A percentile compares a stretch with the other conserved stretches of the same genome.
Conservation (phyloP, 2,329 filamentous ascomycete species). For the Cercospora berteroae region DNA sequence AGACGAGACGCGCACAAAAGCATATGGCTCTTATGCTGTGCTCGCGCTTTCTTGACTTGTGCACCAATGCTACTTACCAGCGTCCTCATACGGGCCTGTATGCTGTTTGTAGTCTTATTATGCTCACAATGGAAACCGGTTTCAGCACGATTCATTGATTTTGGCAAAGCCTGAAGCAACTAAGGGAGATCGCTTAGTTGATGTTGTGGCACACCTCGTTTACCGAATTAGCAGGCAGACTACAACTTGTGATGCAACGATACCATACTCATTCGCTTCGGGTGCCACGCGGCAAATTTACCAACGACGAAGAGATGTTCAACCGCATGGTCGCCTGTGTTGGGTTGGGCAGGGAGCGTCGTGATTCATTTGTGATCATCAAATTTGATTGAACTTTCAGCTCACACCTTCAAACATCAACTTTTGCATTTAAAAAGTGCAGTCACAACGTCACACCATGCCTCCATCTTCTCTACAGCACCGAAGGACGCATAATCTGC, state of each 20-base stretch:
- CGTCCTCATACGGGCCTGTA: not conserved
- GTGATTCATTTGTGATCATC: not conserved
- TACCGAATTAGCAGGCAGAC: not conserved
- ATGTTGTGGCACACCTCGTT: not conserved
- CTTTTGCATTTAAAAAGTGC: not conserved
- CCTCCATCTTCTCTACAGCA: slow-evolving; percentile 60
- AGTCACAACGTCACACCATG: slow-evolving; percentile 44
- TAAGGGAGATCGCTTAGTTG: not conserved
- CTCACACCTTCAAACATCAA: not conserved
- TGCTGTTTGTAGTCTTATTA: not conserved
- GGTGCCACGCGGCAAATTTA: not conserved
- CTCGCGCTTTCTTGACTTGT: not conserved
- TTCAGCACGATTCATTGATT: not conserved
- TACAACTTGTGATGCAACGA: not conserved
- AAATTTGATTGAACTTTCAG: slow-evolving; percentile 3
- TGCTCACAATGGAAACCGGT: not conserved
- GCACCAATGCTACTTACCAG: not conserved
- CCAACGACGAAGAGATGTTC: not conserved
- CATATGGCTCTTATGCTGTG: not conserved
- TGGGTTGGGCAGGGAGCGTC: not conserved
- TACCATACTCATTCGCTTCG: not conserved
- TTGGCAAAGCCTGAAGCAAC: not conserved
- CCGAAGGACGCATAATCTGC: slow-evolving; percentile 76
- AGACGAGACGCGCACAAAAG: not conserved
- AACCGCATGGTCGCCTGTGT: not conserved